A percentile compares a stretch with the other conserved stretches of the same genome.
These are phyloP conservation scores for Saccharomycopsis sp. DNA, from an alignment of 805 yeast species.

Conservation along the genomic window DNA sequence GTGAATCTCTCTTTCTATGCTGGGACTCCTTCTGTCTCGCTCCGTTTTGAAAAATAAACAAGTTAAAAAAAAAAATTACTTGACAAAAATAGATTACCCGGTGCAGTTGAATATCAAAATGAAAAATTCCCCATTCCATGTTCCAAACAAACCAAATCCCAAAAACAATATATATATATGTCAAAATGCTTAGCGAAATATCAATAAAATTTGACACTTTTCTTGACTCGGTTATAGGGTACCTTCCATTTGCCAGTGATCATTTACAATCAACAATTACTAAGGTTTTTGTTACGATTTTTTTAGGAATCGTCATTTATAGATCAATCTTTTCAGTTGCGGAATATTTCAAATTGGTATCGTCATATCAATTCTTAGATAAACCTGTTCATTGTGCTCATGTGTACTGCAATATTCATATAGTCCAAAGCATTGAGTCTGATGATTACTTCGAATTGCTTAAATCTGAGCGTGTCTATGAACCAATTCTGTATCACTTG, in stretches of 20 bases:
- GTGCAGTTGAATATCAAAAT: no score
- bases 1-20: no score
- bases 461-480: conserved; percentile 20
- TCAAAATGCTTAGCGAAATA: no score
- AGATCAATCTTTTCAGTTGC: conserved; percentile 39
- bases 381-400: conserved; percentile 78
- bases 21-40: no score
- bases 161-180: no score
- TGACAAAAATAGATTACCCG: no score
- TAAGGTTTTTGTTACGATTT: conserved; percentile 22
- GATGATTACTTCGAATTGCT: neutral
- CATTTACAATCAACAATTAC: conserved; percentile 22
- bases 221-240: neutral
- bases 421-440: conserved; percentile 24
- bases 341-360: conserved; percentile 35
- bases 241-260: conserved; percentile 20
- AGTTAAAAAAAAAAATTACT: no score
- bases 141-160: no score
- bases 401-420: conserved; percentile 47
- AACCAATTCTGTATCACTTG: conserved; percentile 52
- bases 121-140: no score
- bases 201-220: no score
- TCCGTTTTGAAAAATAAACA: no score
- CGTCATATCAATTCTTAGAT: conserved; percentile 58
- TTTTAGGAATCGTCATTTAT: conserved; percentile 27